These are phyloP conservation scores for Aureobasidium pullulans DNA, from an alignment of 2,329 filamentous ascomycete genomes.

Conservation along the genomic window DNA sequence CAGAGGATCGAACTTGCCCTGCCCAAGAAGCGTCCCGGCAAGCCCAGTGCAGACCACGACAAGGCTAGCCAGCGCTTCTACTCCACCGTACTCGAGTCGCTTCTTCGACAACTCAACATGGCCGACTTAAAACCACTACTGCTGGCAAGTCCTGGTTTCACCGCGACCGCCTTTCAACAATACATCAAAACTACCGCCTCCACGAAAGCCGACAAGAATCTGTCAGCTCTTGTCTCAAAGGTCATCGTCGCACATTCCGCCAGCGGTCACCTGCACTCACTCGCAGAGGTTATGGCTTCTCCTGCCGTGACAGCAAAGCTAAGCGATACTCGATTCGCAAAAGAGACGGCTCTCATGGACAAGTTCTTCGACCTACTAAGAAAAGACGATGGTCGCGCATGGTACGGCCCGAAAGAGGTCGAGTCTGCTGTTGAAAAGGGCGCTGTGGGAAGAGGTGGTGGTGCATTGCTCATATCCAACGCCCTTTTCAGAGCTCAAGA, in stretches of 20 bases:
- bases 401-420: slow-evolving; percentile 81
- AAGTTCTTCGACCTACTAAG: slow-evolving; percentile 71
- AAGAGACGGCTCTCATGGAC: slow-evolving; percentile 79
- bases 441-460: slow-evolving; percentile 79
- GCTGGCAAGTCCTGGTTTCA: slow-evolving; percentile 83
- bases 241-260: slow-evolving; percentile 72
- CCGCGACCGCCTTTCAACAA: slow-evolving; percentile 70
- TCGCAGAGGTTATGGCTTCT: slow-evolving; percentile 80
- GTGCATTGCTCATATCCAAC: slow-evolving; percentile 79
- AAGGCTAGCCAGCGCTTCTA: slow-evolving; percentile 60
- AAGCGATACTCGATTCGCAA: slow-evolving; percentile 79
- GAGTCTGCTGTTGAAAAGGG: slow-evolving; percentile 77
- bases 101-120: slow-evolving; percentile 74
- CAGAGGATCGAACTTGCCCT: slow-evolving; percentile 60
- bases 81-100: slow-evolving; percentile 64
- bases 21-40: slow-evolving; percentile 59
- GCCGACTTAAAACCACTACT: slow-evolving; percentile 62
- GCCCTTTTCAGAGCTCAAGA: slow-evolving; percentile 78
- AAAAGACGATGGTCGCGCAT: slow-evolving; percentile 78
- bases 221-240: slow-evolving; percentile 56
- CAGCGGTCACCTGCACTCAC: slow-evolving; percentile 76
- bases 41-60: slow-evolving; percentile 51
- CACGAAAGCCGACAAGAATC: slow-evolving; percentile 62
- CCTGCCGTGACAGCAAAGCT: slow-evolving; percentile 70
- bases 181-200: slow-evolving; percentile 59